Conservation (phyloP, 768 basidiomycete species). For the Amanita subjunquillea region DNA sequence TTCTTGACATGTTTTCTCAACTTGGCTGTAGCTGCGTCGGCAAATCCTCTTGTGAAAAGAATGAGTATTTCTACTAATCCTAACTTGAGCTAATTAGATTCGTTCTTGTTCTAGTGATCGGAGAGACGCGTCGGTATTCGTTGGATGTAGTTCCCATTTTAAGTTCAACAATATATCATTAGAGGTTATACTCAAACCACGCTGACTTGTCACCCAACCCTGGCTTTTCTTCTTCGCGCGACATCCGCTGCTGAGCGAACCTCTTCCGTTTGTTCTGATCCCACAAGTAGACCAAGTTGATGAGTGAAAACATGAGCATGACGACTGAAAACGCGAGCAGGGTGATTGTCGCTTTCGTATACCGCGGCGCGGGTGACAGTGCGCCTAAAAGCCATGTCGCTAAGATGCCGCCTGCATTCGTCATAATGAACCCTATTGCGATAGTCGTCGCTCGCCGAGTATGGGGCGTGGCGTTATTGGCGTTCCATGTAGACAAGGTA, state of each 20-base stretch:
- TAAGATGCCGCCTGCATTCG: constrained; percentile 40
- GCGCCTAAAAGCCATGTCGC: constrained; percentile 39
- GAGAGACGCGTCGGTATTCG: too few species aligned
- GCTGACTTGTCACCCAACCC: constrained; percentile 40
- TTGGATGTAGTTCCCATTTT: too few species aligned
- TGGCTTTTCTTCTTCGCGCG: constrained; percentile 23
- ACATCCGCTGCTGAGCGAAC: constrained; percentile 17
- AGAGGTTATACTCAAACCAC: constrained; percentile 44
- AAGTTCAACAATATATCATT: neutral
- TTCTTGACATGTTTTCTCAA: too few species aligned
- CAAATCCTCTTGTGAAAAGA: too few species aligned
- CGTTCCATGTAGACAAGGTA: constrained; percentile 45
- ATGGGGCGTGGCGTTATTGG: constrained; percentile 45
- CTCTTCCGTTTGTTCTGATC: constrained; percentile 37
- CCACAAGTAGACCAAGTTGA: constrained; percentile 31
- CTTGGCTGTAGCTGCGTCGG: too few species aligned
- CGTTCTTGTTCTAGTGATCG: too few species aligned
- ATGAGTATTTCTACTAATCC: too few species aligned
- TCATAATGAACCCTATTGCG: constrained; percentile 47
- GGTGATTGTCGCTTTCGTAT: constrained; percentile 17
- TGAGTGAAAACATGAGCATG: constrained; percentile 22
- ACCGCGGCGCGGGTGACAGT: constrained; percentile 38
- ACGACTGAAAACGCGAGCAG: constrained; percentile 28
- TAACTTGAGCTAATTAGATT: too few species aligned
- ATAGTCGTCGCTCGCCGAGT: constrained; percentile 43